Percentiles rank a stretch among this genome's conserved stretches.
Conservation (phyloP, 345 rosid species). For the Adansonia digitata region DNA sequence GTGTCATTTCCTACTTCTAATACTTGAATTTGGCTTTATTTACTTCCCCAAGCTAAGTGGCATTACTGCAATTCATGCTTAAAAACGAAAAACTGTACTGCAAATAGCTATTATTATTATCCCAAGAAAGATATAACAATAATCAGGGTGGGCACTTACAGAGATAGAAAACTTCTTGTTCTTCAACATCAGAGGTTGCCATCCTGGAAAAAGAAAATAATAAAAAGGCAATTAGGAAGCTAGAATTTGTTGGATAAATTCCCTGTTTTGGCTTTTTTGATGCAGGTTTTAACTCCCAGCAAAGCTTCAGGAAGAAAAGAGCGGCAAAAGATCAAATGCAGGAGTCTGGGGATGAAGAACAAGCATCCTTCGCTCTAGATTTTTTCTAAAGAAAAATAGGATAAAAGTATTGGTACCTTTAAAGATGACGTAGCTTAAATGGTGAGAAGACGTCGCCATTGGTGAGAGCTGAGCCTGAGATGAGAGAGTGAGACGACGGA, state of each 20-base stretch:
- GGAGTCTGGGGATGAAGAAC: too few relatives aligned
- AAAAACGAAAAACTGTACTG: not conserved
- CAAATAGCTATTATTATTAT: not conserved
- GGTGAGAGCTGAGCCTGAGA: not conserved
- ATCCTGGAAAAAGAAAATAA: conserved; percentile 1
- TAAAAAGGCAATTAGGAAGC: not conserved
- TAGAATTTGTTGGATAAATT: not conserved
- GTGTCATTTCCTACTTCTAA: not conserved
- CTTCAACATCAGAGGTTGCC: conserved; percentile 6
- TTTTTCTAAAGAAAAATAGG: not conserved
- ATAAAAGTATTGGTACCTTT: not conserved
- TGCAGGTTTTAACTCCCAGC: too few relatives aligned
- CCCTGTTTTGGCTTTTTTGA: not conserved
- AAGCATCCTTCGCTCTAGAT: too few relatives aligned
- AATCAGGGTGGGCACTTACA: conserved; percentile 11
- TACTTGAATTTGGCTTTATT: not conserved
- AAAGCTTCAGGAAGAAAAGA: too few relatives aligned
- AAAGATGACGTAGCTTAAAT: not conserved
- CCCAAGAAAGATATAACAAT: not conserved
- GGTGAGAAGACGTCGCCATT: conserved; percentile 20
- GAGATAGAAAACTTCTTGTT: not conserved
- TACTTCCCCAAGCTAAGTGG: not conserved
- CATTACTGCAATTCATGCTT: not conserved
- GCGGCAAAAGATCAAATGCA: not conserved
- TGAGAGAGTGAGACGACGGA: not conserved